Evolutionary conservation across 1,284 basidiomycete species (phyloP), one percentile per base, ranked within the genome.

Genomic region (Inonotus obliquus): DNA sequence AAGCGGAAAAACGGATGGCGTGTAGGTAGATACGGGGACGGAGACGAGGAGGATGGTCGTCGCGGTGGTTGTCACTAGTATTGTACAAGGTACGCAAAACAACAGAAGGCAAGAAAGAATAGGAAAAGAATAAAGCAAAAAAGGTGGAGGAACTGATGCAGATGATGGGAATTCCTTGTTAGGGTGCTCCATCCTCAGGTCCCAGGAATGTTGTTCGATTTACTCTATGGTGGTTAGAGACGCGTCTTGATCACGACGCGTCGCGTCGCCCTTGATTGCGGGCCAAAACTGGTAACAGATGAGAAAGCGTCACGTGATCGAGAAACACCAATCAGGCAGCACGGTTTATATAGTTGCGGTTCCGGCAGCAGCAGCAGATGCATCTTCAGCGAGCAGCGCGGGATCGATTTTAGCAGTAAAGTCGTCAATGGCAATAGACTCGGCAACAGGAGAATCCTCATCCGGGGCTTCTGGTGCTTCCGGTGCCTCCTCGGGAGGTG

Each of bases 321-420:
- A 54, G 39, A 32, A 38, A 41, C 41, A 51, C 41, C 29, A 60
- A 60, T 60, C 53, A 54, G 45, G 41, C 23, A 27, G n/a, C 25
- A 14, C 14, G 13, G 6, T 57, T 49, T 27, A 61, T 49, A 29
- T n/a, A 14, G 47, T 39, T 39, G 35, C 54, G 25, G 52, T 35
- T 54, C 59, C 27, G 25, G 45, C 19, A 25, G 2, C 41, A 5
- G 23, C 32, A 9, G 37, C 51, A 54, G 52, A 9, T 17, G 27
- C 47, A 29, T 56, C 60, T 29, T 61, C 44, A n/a, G 41, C 52
- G 13, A 61, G 44, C 21, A 61, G 32, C 17, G 44, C 54, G 10
- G 60, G 60, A 29, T 61, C 60, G 39, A 61, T 61, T 32, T 61
- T 61, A 5, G 57, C 38, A 23, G 38, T 41, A 51, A 59, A 41